Evolutionary conservation across 768 basidiomycete genomes (phyloP), one percentile per base, ranked within the genome.

Genomic region (Punctularia strigosozonata): DNA sequence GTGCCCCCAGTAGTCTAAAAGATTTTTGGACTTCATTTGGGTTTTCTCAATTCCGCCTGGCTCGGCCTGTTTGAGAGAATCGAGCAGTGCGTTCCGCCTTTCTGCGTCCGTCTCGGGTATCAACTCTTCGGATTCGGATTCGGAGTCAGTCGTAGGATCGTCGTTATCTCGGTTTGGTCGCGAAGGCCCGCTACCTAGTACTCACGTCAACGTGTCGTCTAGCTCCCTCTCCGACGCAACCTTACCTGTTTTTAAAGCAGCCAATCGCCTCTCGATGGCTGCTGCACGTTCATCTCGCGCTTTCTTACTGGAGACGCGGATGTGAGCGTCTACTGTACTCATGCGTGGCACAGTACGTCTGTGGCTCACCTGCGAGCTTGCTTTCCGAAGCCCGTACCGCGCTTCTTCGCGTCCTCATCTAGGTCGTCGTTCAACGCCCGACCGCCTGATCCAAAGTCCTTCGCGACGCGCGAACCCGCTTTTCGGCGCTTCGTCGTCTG

Each of bases 241-340:
- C n/a, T n/a, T n/a, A n/a, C n/a, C n/a, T n/a, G n/a, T 53, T 53
- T 69, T 65, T 33, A 77, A 49, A 6, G 65, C 63, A 36, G 56
- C 57, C 10, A 83, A 37, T 24, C 87, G 68, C 17, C 61, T 64
- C 56, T 89, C 82, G 5, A 71, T 73, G n/a, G 85, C 86, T 25
- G 75, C 46, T 2, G 83, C 85, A 40, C 85, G 69, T 52, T 85
- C 82, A 46, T 85, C 84, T 42, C 85, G 62, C 12, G 84, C 86
- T 23, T 80, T 69, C 53, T 85, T 85, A 53, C 86, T 90, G 50
- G 19, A 34, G 20, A 15, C 20, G 17, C 12, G 36, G 33, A 22
- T 36, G 24, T 12, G 32, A 31, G 36, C 20, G 45, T 21, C 17
- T 26, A 38, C 28, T 32, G 25, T 15, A 31, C 20, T 33, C 7